Base-by-base conservation (phyloP, 371 early-diverging fungal genomes). In the Actinomortierella ambigua region DNA sequence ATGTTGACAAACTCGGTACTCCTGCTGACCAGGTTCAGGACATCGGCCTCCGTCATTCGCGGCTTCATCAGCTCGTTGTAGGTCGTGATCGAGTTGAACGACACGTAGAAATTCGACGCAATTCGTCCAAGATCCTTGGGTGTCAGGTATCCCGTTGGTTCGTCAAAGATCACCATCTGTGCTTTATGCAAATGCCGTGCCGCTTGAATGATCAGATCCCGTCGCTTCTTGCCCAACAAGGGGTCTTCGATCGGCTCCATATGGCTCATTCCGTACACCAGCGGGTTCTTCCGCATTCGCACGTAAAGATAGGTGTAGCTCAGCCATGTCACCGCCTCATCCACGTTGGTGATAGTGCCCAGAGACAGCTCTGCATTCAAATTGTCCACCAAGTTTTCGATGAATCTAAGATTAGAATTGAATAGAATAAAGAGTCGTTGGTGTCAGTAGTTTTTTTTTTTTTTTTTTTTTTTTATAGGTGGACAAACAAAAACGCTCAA, bases 311-410 rank as follows among this genome's bases (percentile, higher is more conserved):
- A 99, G 5, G 99, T 96, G 77, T 95, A 95, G 26, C 95, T 95
- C 23, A 99, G 80, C 99, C 99, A 99, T 60, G 93, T 85, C 0
- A 96, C 93, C 0, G 97, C 99, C 41, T 98, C 99, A 49, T 93
- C 90, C 13, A 96, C 87, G 77, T 85, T 92, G 53, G 92, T 88
- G 59, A 99, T 89, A 0, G 91, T 89, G 4, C 97, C 96, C 47
- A 98, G 77, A n/a, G 94, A 95, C 53, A 99, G 93, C 79, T 99
- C 99, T 0, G 99, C 97, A 70, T 98, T 98, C 55, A 99, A 79
- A 48, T 90, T 88, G 77, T 99, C 99, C 17, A 94, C 88, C 44
- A 99, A 77, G 49, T 88, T 77, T 18, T 34, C 34, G 34, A 34
- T 34, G 34, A 34, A 34, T 34, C 34, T 34, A 34, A 6, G 11